A percentile compares a stretch with the other conserved stretches of the same genome.
Evolutionary conservation across 2,329 filamentous ascomycete species (phyloP).

Genomic region (Lasiodiplodia sp.): DNA sequence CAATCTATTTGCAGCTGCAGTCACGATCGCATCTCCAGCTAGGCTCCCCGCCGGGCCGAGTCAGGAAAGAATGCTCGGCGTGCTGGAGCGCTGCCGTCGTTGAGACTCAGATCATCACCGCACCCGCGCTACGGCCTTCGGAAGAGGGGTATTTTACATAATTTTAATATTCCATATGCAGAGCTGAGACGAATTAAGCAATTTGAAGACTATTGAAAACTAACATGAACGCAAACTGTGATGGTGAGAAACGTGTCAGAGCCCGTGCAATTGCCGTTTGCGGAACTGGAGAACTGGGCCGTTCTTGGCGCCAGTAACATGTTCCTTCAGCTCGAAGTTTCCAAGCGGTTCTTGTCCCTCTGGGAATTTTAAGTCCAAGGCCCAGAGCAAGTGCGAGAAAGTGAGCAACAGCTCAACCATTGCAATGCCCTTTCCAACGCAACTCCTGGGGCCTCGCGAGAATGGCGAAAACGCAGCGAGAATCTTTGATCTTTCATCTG

Average conservation of each 20-base stretch:
- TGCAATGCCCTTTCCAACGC: constrained; percentile 74
- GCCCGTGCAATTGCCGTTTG: constrained; percentile 1
- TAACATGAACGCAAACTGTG: not conserved
- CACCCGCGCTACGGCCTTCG: not conserved
- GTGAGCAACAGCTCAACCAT: constrained; percentile 64
- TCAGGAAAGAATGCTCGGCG: not conserved
- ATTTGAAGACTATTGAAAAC: not conserved
- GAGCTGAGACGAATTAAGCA: not conserved
- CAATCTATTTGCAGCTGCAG: constrained; percentile 3
- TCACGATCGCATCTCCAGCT: not conserved
- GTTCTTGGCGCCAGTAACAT: constrained; percentile 10
- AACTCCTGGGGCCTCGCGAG: constrained; percentile 72
- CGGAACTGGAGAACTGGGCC: constrained; percentile 19
- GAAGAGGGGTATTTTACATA: not conserved
- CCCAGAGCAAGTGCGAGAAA: constrained; percentile 63
- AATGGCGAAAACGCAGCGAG: constrained; percentile 70
- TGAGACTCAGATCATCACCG: constrained; percentile 6
- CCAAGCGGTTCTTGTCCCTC: constrained; percentile 9
- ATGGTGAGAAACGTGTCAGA: not conserved
- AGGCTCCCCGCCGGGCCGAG: not conserved
- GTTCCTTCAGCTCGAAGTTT: constrained; percentile 11
- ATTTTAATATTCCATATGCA: not conserved
- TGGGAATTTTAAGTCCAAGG: constrained; percentile 59
- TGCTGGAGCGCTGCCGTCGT: not conserved
- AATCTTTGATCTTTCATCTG: constrained; percentile 4